phyloP scores from a whole-genome alignment of 2,329 filamentous ascomycete species.

The Fusarium camptoceras region DNA sequence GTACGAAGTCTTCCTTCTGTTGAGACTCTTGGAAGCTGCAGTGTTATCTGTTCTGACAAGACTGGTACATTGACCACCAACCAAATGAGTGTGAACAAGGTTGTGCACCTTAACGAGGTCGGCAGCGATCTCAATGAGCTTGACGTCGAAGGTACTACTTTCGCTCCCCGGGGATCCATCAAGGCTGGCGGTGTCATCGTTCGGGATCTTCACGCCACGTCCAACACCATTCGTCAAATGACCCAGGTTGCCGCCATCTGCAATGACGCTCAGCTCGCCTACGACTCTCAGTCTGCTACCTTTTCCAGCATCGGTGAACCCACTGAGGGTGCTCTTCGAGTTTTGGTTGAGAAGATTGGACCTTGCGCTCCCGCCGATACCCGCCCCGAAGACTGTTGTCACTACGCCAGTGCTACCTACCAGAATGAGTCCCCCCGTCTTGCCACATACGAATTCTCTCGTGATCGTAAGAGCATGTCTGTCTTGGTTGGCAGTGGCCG shows the following conservation, averaged over 20 bases:
- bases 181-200: conserved; percentile 75
- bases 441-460: conserved; percentile 95
- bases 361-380: conserved; percentile 73
- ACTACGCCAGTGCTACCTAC: conserved; percentile 87
- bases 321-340: conserved; percentile 92
- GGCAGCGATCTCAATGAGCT: conserved; percentile 85
- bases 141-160: conserved; percentile 92
- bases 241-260: conserved; percentile 79
- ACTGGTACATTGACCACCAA: conserved; percentile 98
- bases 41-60: conserved; percentile 99
- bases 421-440: conserved; percentile 80
- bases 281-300: conserved; percentile 78
- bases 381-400: conserved; percentile 72
- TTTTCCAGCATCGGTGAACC: conserved; percentile 92
- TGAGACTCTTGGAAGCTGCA: conserved; percentile 98
- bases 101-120: conserved; percentile 82
- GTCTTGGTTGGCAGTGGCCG: conserved; percentile 81
- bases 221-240: conserved; percentile 83
- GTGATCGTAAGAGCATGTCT: conserved; percentile 99
- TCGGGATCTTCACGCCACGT: conserved; percentile 75
- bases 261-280: conserved; percentile 87
- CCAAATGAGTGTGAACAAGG: conserved; percentile 97
- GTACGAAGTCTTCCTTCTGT: conserved; percentile 96
- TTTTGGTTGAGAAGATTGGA: conserved; percentile 93
- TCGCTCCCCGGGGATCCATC: conserved; percentile 84